Percentiles rank a stretch among this genome's conserved stretches.
Conservation (phyloP, 305 asterid species). For the Andrographis paniculata region DNA sequence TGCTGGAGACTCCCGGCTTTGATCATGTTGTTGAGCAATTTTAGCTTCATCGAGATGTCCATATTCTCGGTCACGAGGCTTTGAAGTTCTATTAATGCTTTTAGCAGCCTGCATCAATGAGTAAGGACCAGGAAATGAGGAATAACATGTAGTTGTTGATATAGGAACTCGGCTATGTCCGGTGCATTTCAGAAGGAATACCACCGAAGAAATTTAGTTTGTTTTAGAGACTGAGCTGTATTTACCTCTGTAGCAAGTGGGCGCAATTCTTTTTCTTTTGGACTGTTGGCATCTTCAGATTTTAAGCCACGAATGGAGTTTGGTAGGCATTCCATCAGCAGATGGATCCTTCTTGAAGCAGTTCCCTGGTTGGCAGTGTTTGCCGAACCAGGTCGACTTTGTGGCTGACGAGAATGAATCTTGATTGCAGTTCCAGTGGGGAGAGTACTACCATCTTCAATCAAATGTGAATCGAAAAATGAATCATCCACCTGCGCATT, state of each 20-base stretch:
- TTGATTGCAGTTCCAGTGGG: constrained; percentile 18
- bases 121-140: background rate
- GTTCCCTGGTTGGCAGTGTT: constrained; percentile 23
- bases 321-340: constrained; percentile 7
- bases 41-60: constrained; percentile 5
- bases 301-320: background rate
- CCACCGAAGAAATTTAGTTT: background rate
- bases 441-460: background rate
- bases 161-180: too few species aligned
- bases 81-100: background rate
- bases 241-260: background rate
- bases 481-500: constrained; percentile 9
- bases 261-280: constrained; percentile 6
- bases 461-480: background rate
- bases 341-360: constrained; percentile 29
- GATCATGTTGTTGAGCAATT: constrained; percentile 8
- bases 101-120: constrained; percentile 14
- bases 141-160: background rate
- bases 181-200: background rate
- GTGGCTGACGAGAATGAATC: constrained; percentile 20
- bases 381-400: constrained; percentile 10
- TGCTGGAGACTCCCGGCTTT: background rate
- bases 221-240: background rate
- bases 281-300: background rate
- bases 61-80: background rate